Percentiles rank a stretch among this genome's conserved stretches.
These are phyloP conservation scores for Santalum album DNA, from an alignment of 164 flowering plant species.

Conservation along the genomic window DNA sequence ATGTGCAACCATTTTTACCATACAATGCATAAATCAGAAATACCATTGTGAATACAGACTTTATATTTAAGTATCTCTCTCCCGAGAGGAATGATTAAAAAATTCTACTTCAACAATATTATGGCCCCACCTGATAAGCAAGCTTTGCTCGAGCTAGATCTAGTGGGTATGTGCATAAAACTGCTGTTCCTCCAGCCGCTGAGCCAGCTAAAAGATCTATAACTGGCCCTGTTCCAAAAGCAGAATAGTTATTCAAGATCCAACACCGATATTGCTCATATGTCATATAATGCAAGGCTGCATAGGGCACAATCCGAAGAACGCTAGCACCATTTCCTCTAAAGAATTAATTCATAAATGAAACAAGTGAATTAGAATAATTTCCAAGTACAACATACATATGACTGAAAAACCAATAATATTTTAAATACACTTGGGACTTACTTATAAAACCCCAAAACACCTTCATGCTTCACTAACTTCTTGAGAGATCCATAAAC, in stretches of 20 bases:
- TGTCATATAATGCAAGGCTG: slow-evolving; percentile 93
- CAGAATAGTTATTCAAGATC: slow-evolving; percentile 65
- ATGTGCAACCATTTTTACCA: too few relatives aligned
- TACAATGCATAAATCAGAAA: too few relatives aligned
- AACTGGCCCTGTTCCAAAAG: slow-evolving; percentile 76
- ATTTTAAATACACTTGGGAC: slow-evolving; percentile 16
- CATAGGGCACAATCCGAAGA: slow-evolving; percentile 88
- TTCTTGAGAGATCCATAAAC: slow-evolving; percentile 62
- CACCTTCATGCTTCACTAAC: slow-evolving; percentile 71
- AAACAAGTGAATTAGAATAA: slow-evolving; percentile 6
- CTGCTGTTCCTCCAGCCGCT: slow-evolving; percentile 95
- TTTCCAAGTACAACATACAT: not conserved
- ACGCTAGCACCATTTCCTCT: slow-evolving; percentile 98
- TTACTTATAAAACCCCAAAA: slow-evolving; percentile 82
- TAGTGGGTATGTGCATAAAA: slow-evolving; percentile 86
- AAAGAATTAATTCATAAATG: slow-evolving; percentile 10
- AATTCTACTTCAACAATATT: not conserved
- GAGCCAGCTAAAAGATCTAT: slow-evolving; percentile 96
- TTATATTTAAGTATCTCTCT: too few relatives aligned
- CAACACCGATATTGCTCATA: slow-evolving; percentile 83
- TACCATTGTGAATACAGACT: too few relatives aligned
- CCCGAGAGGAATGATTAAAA: not conserved
- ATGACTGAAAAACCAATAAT: not conserved
- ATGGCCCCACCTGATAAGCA: slow-evolving; percentile 85
- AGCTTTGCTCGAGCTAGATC: slow-evolving; percentile 93